Conservation (phyloP, 2,329 filamentous ascomycete species). For the Colletotrichum plurivorum region DNA sequence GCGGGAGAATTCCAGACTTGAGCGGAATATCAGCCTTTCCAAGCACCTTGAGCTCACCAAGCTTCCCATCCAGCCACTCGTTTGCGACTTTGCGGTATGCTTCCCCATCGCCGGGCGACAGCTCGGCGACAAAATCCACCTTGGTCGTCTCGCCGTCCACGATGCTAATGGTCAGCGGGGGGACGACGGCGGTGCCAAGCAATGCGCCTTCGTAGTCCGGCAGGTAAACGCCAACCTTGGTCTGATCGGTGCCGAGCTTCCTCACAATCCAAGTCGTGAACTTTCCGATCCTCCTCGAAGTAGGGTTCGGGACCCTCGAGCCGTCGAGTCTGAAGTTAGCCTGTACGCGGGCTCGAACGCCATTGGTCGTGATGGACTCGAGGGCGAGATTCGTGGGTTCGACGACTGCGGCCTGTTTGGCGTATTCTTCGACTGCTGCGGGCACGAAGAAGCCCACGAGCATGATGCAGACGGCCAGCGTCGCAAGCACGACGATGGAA, state of each 20-base stretch:
- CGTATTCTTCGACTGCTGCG: conserved; percentile 86
- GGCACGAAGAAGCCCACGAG: conserved; percentile 86
- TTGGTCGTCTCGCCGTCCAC: conserved; percentile 82
- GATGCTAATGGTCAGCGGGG: conserved; percentile 81
- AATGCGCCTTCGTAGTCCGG: conserved; percentile 86
- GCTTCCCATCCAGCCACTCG: conserved; percentile 86
- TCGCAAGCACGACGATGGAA: conserved; percentile 76
- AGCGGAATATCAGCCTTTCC: conserved; percentile 82
- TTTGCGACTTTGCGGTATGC: conserved; percentile 85
- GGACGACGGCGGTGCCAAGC: conserved; percentile 82
- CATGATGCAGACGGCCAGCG: conserved; percentile 77
- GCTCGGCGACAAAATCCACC: conserved; percentile 83
- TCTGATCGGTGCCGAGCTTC: conserved; percentile 80
- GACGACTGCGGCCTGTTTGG: conserved; percentile 84
- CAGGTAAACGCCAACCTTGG: conserved; percentile 81
- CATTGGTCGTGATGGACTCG: conserved; percentile 84
- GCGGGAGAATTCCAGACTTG: conserved; percentile 82
- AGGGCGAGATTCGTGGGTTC: conserved; percentile 88
- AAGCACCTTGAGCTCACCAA: conserved; percentile 78
- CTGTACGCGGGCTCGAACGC: conserved; percentile 84
- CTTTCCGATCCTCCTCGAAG: conserved; percentile 81
- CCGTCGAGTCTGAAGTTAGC: conserved; percentile 88
- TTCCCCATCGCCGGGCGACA: conserved; percentile 82
- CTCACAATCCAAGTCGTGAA: conserved; percentile 85
- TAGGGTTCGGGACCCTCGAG: conserved; percentile 77